These are phyloP conservation scores for Starmera caribaea DNA, from an alignment of 805 yeast genomes.

Conservation along the genomic window DNA sequence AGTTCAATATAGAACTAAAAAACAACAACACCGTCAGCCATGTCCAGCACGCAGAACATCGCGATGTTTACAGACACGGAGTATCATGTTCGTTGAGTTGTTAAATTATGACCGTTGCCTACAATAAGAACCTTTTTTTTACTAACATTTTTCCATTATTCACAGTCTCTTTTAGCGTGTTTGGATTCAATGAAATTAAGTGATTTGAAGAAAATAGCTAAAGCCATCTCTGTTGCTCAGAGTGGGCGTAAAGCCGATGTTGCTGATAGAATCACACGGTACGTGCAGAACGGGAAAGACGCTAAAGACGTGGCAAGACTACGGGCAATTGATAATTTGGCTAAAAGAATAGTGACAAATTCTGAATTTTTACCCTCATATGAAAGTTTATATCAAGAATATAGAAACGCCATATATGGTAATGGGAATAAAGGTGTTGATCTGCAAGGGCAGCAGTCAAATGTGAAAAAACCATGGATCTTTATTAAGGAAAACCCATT, in stretches of 20 bases:
- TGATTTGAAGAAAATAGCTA: conserved; percentile 43
- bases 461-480: conserved; percentile 26
- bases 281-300: conserved; percentile 31
- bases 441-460: conserved; percentile 1
- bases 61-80: neutral
- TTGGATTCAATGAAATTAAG: conserved; percentile 26
- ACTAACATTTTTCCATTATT: neutral
- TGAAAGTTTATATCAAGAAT: conserved; percentile 15
- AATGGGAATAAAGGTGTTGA: neutral
- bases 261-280: conserved; percentile 41
- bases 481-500: conserved; percentile 49
- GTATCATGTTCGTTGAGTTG: neutral
- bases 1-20: too few relatives aligned
- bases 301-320: conserved; percentile 33
- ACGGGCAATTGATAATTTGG: conserved; percentile 33
- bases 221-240: conserved; percentile 36
- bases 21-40: too few relatives aligned
- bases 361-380: conserved; percentile 31
- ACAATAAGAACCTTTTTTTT: neutral
- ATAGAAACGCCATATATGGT: neutral
- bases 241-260: conserved; percentile 57
- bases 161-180: neutral
- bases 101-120: neutral
- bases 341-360: conserved; percentile 24
- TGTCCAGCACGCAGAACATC: neutral